phyloP scores from a whole-genome alignment of 352 stramenopile genomes.

The Globisporangium camurandrum region DNA sequence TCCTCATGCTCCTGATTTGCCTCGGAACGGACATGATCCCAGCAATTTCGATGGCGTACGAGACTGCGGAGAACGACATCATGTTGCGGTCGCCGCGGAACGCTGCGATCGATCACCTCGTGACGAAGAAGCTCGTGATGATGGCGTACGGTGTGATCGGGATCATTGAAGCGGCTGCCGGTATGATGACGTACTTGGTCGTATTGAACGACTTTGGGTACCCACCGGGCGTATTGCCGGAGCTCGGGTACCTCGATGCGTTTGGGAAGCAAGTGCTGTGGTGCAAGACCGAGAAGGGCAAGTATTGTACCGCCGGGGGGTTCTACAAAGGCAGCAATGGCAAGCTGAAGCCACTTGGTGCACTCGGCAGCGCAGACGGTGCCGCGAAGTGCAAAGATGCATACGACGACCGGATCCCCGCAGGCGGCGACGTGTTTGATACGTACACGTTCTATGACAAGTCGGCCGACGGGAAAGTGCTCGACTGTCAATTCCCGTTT shows the following conservation, averaged over 20 bases:
- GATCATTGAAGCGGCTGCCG: slow-evolving; percentile 77
- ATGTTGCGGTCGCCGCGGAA: slow-evolving; percentile 82
- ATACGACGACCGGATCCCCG: slow-evolving; percentile 47
- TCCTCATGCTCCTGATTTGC: slow-evolving; percentile 90
- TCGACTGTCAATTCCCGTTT: slow-evolving; percentile 78
- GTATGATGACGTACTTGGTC: slow-evolving; percentile 86
- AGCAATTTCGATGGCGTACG: slow-evolving; percentile 92
- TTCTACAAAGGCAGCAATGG: slow-evolving; percentile 34
- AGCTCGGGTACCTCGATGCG: slow-evolving; percentile 67
- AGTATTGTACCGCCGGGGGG: slow-evolving; percentile 62
- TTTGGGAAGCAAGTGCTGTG: slow-evolving; percentile 87
- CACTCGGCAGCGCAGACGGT: slow-evolving; percentile 19
- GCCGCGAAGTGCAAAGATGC: slow-evolving; percentile 23
- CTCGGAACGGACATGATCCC: slow-evolving; percentile 91
- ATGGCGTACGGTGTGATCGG: slow-evolving; percentile 86
- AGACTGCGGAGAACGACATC: slow-evolving; percentile 83
- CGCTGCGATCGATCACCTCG: slow-evolving; percentile 72
- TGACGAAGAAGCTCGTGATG: slow-evolving; percentile 85
- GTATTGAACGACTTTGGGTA: slow-evolving; percentile 90
- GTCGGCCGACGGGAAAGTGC: slow-evolving; percentile 48
- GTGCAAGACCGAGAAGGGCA: slow-evolving; percentile 56
- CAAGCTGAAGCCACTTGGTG: slow-evolving; percentile 24
- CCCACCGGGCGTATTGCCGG: slow-evolving; percentile 65
- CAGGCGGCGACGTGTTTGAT: slow-evolving; percentile 54
- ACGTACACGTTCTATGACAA: slow-evolving; percentile 79